A percentile compares a stretch with the other conserved stretches of the same genome.
phyloP scores from a whole-genome alignment of 352 stramenopile genomes.

The Globisporangium lucens region DNA sequence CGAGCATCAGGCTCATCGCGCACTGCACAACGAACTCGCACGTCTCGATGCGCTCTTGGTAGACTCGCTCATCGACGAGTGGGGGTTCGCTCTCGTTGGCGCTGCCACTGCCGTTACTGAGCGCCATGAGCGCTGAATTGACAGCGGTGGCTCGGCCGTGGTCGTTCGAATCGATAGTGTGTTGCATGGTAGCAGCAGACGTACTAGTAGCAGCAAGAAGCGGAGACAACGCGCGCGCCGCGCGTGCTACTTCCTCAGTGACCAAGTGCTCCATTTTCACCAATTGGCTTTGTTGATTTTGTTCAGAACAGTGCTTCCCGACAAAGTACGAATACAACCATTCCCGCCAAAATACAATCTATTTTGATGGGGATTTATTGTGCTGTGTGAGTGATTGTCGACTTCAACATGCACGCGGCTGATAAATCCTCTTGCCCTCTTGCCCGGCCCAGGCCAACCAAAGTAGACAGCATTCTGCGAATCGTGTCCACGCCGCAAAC shows the following conservation, averaged over 20 bases:
- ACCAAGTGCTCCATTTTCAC: not conserved
- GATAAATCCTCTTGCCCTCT: no score
- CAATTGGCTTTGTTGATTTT: not conserved
- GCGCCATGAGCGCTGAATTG: not conserved
- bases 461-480: no score
- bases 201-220: not conserved
- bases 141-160: not conserved
- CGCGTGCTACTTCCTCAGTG: no score
- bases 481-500: no score
- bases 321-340: not conserved
- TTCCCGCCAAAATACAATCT: no score
- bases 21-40: conserved; percentile 14
- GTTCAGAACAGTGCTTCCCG: no score
- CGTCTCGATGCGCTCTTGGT: conserved; percentile 7
- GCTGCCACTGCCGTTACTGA: not conserved
- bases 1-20: conserved; percentile 15
- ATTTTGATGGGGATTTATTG: no score
- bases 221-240: not conserved
- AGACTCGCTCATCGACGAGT: not conserved
- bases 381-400: no score
- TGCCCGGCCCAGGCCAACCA: no score
- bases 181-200: not conserved
- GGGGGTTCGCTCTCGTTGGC: not conserved
- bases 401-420: no score
- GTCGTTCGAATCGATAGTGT: not conserved